A percentile compares a stretch with the other conserved stretches of the same genome.
These are phyloP conservation scores for Starmerella khaoyaiensis DNA, from an alignment of 805 yeast genomes.

Conservation along the genomic window DNA sequence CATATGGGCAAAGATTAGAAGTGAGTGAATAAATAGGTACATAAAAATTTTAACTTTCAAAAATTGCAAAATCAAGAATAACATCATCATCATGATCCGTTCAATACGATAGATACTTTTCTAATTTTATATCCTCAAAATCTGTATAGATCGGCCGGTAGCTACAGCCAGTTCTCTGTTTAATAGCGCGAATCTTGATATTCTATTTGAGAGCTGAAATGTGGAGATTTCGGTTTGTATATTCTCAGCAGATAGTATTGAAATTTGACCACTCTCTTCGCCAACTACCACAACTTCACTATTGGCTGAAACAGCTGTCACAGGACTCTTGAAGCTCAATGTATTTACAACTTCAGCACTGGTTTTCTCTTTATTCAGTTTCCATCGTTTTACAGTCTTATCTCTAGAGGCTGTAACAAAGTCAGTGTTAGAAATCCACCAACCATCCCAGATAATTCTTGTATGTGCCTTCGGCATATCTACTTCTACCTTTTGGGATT, in stretches of 20 bases:
- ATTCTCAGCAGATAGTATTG: neutral
- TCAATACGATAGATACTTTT: no score
- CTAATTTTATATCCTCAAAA: no score
- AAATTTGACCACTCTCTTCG: conserved; percentile 19
- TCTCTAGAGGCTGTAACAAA: conserved; percentile 86
- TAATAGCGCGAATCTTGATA: no score
- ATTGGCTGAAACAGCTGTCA: conserved; percentile 19
- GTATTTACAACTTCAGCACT: conserved; percentile 13
- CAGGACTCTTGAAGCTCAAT: conserved; percentile 12
- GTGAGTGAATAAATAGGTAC: neutral
- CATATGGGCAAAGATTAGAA: conserved; percentile 16
- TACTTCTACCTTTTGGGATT: conserved; percentile 23
- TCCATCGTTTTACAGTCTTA: conserved; percentile 44
- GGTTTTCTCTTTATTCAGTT: conserved; percentile 11
- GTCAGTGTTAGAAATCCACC: conserved; percentile 42
- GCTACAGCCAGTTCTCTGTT: no score
- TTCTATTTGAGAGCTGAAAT: no score
- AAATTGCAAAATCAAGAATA: no score
- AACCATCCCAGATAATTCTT: conserved; percentile 90
- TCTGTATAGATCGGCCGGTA: no score
- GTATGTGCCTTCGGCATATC: conserved; percentile 64
- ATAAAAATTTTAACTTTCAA: no score
- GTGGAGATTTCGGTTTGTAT: no score
- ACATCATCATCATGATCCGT: no score
- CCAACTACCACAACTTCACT: conserved; percentile 14